Evolutionary conservation across 139 green algal genomes (phyloP), one percentile per base, ranked within the genome.

Genomic region (Tetradesmus obliquus): DNA sequence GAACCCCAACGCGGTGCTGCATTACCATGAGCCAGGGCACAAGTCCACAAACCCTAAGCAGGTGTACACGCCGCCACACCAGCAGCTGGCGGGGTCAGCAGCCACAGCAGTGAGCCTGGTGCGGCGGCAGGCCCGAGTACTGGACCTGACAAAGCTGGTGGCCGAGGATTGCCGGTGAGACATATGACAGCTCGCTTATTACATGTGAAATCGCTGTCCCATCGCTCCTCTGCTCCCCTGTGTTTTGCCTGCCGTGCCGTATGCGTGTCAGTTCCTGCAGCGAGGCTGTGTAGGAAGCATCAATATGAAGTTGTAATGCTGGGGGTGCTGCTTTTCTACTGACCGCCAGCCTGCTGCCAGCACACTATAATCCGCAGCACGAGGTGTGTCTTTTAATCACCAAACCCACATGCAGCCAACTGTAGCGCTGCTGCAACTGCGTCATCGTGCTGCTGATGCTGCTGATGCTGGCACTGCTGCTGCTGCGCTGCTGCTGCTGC

Each of bases 141-240:
- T 55, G 74, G 66, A 91, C n/a, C 17, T 92, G 55, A 58, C 92
- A 51, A 13, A 88, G 51, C 3, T 82, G 1, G 54, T 88, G 53
- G 57, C 55, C 13, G 92, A 94, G 79, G 92, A 94, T 69, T 90
- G 88, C 87, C 82, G 91, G 82, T 90, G 86, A 3, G 32, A 45
- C 32, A 45, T 45, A 45, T 45, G 79, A 57, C 62, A 45, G 32
- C 32, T 45, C 32, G 32, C 32, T 45, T 45, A 45, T 45, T 45
- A 45, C 32, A 45, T 45, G 32, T 45, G 32, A 45, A 45, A 45
- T 45, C 32, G 32, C 32, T 45, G 32, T 45, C 32, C 32, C 32
- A 45, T 45, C 32, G 32, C 32, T 45, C 32, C 32, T 45, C 62
- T 72, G 62, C 62, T 45, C 32, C 32, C 32, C 32, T 45, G 32